Percentiles rank a stretch among this genome's conserved stretches.
These are phyloP conservation scores for Stromatinia cepivora DNA, from an alignment of 2,329 filamentous ascomycete genomes.

Conservation along the genomic window DNA sequence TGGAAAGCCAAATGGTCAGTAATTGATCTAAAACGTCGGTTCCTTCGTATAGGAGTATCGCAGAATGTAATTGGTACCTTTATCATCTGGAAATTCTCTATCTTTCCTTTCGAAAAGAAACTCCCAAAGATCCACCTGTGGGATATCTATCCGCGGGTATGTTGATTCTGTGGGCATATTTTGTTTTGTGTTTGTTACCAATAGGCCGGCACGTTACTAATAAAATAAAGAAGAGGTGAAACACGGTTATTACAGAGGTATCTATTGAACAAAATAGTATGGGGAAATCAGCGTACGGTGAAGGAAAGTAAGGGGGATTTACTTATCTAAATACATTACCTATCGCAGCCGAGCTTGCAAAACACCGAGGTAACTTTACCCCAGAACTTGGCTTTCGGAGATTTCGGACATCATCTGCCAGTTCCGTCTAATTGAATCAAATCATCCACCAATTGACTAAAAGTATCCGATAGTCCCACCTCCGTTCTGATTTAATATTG, in stretches of 20 bases:
- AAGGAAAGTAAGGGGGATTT: background rate
- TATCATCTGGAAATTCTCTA: slow-evolving; percentile 66
- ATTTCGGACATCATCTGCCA: background rate
- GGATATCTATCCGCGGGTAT: slow-evolving; percentile 57
- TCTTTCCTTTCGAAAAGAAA: slow-evolving; percentile 73
- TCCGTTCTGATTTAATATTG: too few species aligned
- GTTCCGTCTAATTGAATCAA: background rate
- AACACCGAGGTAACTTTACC: slow-evolving; percentile 15
- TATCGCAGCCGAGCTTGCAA: background rate
- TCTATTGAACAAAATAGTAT: background rate
- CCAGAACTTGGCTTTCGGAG: slow-evolving; percentile 1
- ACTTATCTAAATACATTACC: background rate
- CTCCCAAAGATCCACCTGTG: slow-evolving; percentile 74
- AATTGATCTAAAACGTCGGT: background rate
- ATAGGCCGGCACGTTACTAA: background rate
- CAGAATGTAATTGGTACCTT: slow-evolving; percentile 53
- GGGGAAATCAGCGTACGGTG: background rate
- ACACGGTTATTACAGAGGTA: background rate
- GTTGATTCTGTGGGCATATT: slow-evolving; percentile 38
- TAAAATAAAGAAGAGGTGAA: too few species aligned
- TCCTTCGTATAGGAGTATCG: slow-evolving; percentile 41
- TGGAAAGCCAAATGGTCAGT: slow-evolving; percentile 42
- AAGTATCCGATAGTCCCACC: background rate
- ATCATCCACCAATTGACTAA: background rate
- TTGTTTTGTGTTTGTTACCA: background rate